Evolutionary conservation across 129 eudicot genomes (phyloP), one percentile per base, ranked within the genome.

Genomic region (Oenanthe sinensis): DNA sequence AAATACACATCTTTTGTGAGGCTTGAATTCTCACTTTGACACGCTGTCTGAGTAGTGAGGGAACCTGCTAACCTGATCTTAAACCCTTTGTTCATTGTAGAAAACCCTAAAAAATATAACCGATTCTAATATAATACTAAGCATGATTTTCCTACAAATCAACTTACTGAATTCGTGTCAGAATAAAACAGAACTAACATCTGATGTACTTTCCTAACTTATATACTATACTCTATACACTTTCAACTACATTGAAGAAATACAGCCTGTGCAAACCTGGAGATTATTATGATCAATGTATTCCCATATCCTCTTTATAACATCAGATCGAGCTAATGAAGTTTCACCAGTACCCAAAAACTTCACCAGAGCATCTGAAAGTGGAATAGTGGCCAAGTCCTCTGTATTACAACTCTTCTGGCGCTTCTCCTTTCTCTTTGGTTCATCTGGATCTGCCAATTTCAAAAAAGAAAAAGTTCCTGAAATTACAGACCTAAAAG

Each of bases 271-370:
- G 72, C 71, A 83, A 79, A 91, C 98, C 98, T 94, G 98, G 76
- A 94, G 93, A 79, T 88, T 83, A 71, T 94, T 86, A 68, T 85
- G 89, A 80, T 95, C 87, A 72, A 95, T 91, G 83, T 95, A 95
- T 71, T 82, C 90, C 98, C 98, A 95, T 12, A 94, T 87, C 81
- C 93, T 89, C 83, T 85, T 89, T 36, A 91, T 81, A 37, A 89
- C 97, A 81, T 83, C 91, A 54, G 91, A 67, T 73, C 96, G 91
- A 22, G 97, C 76, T 77, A 95, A 88, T 43, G 85, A 90, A 62
- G 71, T 87, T 88, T 95, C 98, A 42, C 96, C 97, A 45, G 98
- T 90, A 79, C 96, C 98, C 73, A 95, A 87, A 79, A 95, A 95
- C 85, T 85, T 90, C 50, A 90, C 88, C 47, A 95, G 83, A 81